Percentiles rank a stretch among this genome's conserved stretches.
Conservation (phyloP, 2,329 filamentous ascomycete genomes). For the Coniella lustricola region DNA sequence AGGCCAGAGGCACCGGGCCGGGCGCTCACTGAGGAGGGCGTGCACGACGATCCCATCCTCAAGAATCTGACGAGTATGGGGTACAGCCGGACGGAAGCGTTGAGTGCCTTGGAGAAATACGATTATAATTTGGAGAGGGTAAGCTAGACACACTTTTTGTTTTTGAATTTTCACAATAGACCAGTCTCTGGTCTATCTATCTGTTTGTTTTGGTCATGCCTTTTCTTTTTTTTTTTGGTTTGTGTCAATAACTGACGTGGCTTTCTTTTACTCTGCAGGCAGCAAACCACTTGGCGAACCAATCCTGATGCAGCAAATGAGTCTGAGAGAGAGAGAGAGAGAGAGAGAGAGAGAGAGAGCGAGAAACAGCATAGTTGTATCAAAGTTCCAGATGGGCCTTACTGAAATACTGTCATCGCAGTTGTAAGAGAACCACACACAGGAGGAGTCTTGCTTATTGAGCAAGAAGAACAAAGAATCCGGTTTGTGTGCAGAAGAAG, state of each 20-base stretch:
- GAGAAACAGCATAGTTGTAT: no score
- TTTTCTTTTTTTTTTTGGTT: background rate
- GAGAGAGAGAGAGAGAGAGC: background rate
- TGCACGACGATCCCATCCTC: conserved; percentile 85
- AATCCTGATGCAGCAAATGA: no score
- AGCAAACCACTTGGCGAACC: conserved; percentile 49
- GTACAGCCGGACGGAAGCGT: conserved; percentile 65
- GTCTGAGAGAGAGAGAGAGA: no score
- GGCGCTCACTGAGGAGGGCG: conserved; percentile 64
- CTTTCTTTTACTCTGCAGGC: conserved; percentile 34
- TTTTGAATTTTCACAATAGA: conserved; percentile 1
- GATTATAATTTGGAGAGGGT: conserved; percentile 96
- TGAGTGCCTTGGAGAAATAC: conserved; percentile 82
- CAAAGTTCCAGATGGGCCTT: no score
- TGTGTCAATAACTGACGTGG: conserved; percentile 14
- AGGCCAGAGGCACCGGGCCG: conserved; percentile 41
- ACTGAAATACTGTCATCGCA: no score
- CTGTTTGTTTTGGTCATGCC: background rate
- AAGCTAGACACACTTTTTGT: conserved; percentile 28
- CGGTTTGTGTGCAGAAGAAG: no score
- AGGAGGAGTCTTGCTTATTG: no score
- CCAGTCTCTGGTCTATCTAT: no score
- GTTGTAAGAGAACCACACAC: no score
- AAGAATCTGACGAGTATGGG: conserved; percentile 89
- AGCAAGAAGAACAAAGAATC: no score